Evolutionary conservation across 768 basidiomycete genomes (phyloP).

Genomic region (Auriscalpium vulgare): DNA sequence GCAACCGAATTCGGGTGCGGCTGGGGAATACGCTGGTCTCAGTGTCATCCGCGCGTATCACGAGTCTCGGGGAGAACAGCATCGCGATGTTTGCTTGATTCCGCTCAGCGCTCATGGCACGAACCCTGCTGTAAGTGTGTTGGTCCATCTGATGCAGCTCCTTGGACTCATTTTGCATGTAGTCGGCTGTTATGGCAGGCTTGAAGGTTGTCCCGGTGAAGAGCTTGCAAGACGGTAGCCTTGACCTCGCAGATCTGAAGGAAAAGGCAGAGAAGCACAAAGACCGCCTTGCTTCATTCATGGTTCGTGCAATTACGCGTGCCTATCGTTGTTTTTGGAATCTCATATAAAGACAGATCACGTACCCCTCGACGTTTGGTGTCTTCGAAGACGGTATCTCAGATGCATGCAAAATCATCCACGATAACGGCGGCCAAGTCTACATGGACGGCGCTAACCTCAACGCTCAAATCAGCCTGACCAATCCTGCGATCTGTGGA

Average conservation of each 20-base stretch:
- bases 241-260: slow-evolving; percentile 81
- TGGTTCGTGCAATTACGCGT: slow-evolving; percentile 43
- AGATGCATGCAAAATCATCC: slow-evolving; percentile 86
- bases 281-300: slow-evolving; percentile 89
- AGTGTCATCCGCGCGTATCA: slow-evolving; percentile 93
- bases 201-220: slow-evolving; percentile 96
- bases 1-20: slow-evolving; percentile 98
- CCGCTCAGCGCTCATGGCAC: slow-evolving; percentile 97
- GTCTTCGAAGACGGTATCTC: slow-evolving; percentile 92
- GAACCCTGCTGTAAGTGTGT: slow-evolving; percentile 79
- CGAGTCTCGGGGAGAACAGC: slow-evolving; percentile 74
- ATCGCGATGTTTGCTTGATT: slow-evolving; percentile 88
- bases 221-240: slow-evolving; percentile 75
- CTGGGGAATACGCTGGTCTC: slow-evolving; percentile 96
- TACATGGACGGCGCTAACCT: slow-evolving; percentile 96
- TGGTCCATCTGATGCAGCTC: background rate
- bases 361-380: slow-evolving; percentile 95
- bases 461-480: slow-evolving; percentile 89
- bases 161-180: background rate
- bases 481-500: slow-evolving; percentile 90
- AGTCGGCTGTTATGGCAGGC: slow-evolving; percentile 97
- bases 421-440: slow-evolving; percentile 93
- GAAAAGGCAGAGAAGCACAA: slow-evolving; percentile 87
- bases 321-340: slow-evolving; percentile 7
- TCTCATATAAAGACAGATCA: slow-evolving; percentile 50